Conservation (phyloP, 2,329 filamentous ascomycete genomes). For the Stemphylium vesicarium region DNA sequence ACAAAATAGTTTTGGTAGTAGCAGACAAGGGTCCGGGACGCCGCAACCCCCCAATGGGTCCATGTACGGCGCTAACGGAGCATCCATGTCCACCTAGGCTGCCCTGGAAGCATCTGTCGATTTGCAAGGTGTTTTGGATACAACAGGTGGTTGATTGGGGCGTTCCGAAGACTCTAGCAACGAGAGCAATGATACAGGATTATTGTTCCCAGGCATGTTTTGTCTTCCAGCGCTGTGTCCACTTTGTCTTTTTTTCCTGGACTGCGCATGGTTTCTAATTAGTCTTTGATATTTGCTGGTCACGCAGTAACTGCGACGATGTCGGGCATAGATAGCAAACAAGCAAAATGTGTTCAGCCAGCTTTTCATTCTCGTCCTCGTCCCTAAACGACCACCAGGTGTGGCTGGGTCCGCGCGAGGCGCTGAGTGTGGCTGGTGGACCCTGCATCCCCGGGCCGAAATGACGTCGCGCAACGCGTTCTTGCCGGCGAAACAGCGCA, state of each 20-base stretch:
- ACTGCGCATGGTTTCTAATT: conserved; percentile 3
- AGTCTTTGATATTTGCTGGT: neutral
- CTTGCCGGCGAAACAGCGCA: conserved; percentile 17
- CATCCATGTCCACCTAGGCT: conserved; percentile 32
- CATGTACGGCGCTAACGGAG: conserved; percentile 14
- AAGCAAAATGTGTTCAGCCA: neutral
- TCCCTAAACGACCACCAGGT: neutral
- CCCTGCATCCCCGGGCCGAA: conserved; percentile 26
- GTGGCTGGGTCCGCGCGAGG: conserved; percentile 4
- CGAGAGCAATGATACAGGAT: neutral
- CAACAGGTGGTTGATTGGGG: conserved; percentile 24
- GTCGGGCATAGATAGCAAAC: neutral
- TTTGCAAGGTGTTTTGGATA: conserved; percentile 21
- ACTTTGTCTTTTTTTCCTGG: neutral
- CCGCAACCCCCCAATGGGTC: conserved; percentile 45
- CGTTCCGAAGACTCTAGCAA: conserved; percentile 16
- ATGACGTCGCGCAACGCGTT: conserved; percentile 26
- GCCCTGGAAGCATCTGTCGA: conserved; percentile 1
- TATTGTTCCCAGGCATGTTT: conserved; percentile 1
- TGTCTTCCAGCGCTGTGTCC: neutral
- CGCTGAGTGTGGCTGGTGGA: conserved; percentile 14
- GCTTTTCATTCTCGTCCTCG: neutral
- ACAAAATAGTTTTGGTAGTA: conserved; percentile 43
- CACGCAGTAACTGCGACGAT: neutral
- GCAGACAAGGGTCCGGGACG: conserved; percentile 44